Evolutionary conservation across 441 rosid species (phyloP), one percentile per base, ranked within the genome.

Genomic region (Euphorbia celastroides): DNA sequence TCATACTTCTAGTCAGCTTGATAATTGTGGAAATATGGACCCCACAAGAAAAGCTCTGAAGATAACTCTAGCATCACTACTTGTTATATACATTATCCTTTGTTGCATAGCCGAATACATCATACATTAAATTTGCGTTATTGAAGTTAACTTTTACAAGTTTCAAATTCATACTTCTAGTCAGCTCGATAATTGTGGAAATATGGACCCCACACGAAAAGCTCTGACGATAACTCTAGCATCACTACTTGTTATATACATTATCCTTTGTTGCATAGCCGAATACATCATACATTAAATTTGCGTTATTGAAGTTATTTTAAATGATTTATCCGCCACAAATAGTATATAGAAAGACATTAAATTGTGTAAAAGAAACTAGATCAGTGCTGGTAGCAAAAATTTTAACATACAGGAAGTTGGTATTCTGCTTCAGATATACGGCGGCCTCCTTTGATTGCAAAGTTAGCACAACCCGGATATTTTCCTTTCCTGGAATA

Each of bases 401-500:
- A 44, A 28, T 62, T 75, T 46, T 51, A 54, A 81, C 92, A 64
- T 94, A 94, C 99, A 66, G 99, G 99, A 72, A 92, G 86, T 83
- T 94, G 99, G 73, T 92, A 89, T 75, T 91, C 98, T n/a, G 83
- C 69, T 62, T 85, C 92, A 69, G 98, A 94, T 17, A 92, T 74
- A n/a, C n/a, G n/a, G 19, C 98, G 86, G 38, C 91, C 97, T 60
- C 99, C 99, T 84, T 79, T 86, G 60, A 94, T 86, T 17, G 98
- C 88, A 82, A 94, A 94, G 82, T 86, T 88, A 60, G 99, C 99
- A 84, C 98, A 94, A 25, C 96, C 91, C 52, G 98, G 94, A 78
- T 91, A 89, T 76, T 92, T 94, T 48, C 86, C 97, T 62, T 85
- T 81, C 79, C 99, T 86, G 1, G 92, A 82, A 73, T 84, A 88